These are phyloP conservation scores for Clarireedia sp. DNA, from an alignment of 2,329 filamentous ascomycete species.

Conservation along the genomic window DNA sequence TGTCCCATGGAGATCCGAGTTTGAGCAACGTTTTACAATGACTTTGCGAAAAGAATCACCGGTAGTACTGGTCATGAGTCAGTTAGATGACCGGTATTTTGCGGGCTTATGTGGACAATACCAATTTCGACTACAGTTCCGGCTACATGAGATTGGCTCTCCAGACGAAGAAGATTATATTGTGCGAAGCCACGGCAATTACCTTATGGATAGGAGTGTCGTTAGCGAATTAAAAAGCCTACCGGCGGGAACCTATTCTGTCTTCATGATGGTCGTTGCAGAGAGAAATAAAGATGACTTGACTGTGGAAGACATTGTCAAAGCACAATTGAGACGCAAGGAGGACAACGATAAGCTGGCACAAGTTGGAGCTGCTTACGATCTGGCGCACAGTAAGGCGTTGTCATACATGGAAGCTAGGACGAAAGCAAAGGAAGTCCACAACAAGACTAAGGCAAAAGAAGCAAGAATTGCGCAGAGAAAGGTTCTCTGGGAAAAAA, in stretches of 20 bases:
- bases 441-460: conserved; percentile 23
- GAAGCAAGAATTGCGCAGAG: conserved; percentile 38
- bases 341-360: conserved; percentile 50
- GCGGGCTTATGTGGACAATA: conserved; percentile 54
- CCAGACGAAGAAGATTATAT: conserved; percentile 50
- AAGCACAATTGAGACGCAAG: conserved; percentile 40
- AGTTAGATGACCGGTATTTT: conserved; percentile 56
- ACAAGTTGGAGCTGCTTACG: conserved; percentile 50
- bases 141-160: conserved; percentile 42
- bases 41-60: conserved; percentile 47
- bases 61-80: conserved; percentile 51
- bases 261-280: conserved; percentile 48
- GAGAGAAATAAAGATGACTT: conserved; percentile 36
- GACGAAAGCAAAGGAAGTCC: conserved; percentile 32
- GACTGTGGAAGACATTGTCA: conserved; percentile 50
- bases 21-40: conserved; percentile 54
- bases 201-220: conserved; percentile 50
- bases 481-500: conserved; percentile 42
- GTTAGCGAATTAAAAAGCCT: conserved; percentile 50
- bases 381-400: conserved; percentile 52
- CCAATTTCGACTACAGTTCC: conserved; percentile 37
- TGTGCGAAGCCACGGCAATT: conserved; percentile 50
- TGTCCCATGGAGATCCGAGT: conserved; percentile 54
- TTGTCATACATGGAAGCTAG: conserved; percentile 43
- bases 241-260: conserved; percentile 47